Percentiles rank a stretch among this genome's conserved stretches.
These are phyloP conservation scores for Arctium minus DNA, from an alignment of 129 eudicot genomes.

Conservation along the genomic window DNA sequence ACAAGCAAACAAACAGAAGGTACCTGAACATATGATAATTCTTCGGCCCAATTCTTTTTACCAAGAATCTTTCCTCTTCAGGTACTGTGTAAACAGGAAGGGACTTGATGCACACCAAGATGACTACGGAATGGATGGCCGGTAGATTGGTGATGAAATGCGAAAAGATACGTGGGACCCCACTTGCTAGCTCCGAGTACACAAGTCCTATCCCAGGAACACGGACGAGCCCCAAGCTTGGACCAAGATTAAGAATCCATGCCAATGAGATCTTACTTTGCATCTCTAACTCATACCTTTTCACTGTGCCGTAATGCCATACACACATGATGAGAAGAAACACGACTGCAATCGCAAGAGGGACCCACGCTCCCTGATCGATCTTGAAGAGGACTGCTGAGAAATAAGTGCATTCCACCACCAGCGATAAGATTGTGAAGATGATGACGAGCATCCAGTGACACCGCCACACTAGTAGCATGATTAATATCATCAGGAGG, in stretches of 20 bases:
- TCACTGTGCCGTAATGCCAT: constrained; percentile 87
- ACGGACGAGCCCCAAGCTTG: constrained; percentile 80
- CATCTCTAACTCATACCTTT: constrained; percentile 81
- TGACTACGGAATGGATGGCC: constrained; percentile 76
- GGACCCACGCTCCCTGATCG: constrained; percentile 90
- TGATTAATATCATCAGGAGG: constrained; percentile 64
- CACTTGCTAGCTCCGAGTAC: constrained; percentile 87
- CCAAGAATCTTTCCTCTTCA: constrained; percentile 73
- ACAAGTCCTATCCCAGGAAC: constrained; percentile 91
- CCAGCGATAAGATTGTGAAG: constrained; percentile 52
- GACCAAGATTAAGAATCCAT: constrained; percentile 87
- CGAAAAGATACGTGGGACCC: constrained; percentile 82
- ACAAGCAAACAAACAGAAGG: neutral
- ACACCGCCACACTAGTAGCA: constrained; percentile 81
- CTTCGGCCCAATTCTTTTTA: constrained; percentile 82
- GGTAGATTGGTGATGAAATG: constrained; percentile 89
- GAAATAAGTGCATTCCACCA: constrained; percentile 70
- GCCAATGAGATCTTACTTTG: constrained; percentile 76
- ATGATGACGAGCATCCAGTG: constrained; percentile 63
- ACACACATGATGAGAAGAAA: constrained; percentile 78
- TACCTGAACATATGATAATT: constrained; percentile 55
- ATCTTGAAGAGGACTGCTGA: constrained; percentile 69
- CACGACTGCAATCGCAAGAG: constrained; percentile 71
- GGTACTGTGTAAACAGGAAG: constrained; percentile 88
- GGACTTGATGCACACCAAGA: constrained; percentile 81